Conservation (phyloP, 768 basidiomycete genomes). For the Leccinum subtestaceum region DNA sequence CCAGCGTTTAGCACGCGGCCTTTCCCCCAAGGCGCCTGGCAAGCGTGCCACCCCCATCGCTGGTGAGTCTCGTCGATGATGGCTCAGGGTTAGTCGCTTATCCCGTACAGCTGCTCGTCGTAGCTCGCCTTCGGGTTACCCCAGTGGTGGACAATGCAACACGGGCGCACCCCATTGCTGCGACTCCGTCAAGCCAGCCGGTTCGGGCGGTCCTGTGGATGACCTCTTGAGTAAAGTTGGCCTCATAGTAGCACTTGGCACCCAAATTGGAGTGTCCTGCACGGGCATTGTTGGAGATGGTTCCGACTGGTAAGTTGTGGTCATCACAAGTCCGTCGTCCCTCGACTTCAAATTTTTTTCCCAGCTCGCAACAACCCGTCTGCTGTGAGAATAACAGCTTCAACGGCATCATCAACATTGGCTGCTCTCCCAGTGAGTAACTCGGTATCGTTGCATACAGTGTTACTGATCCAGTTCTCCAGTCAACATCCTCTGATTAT, state of each 20-base stretch:
- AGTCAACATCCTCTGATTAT: slow-evolving; percentile 26
- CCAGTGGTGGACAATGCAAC: slow-evolving; percentile 18
- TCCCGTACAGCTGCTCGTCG: slow-evolving; percentile 35
- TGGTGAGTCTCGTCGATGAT: slow-evolving; percentile 25
- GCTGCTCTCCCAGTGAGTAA: slow-evolving; percentile 38
- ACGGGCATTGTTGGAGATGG: slow-evolving; percentile 23
- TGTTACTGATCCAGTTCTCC: background rate
- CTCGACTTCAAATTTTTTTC: slow-evolving; percentile 3
- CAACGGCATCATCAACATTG: slow-evolving; percentile 37
- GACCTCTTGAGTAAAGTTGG: accelerated
- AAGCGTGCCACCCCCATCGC: slow-evolving; percentile 32
- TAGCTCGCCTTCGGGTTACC: slow-evolving; percentile 34
- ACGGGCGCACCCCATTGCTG: slow-evolving; percentile 24
- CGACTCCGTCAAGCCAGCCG: background rate
- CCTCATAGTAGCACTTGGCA: accelerated
- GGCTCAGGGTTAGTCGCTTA: background rate
- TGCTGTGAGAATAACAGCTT: slow-evolving; percentile 39
- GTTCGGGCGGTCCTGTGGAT: background rate
- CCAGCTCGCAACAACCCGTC: slow-evolving; percentile 34
- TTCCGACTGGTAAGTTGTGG: slow-evolving; percentile 16
- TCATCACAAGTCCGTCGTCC: no score
- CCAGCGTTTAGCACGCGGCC: slow-evolving; percentile 50
- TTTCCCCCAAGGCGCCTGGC: slow-evolving; percentile 46
- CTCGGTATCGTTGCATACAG: accelerated
- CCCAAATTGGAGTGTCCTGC: slow-evolving; percentile 32